Evolutionary conservation across 2,329 filamentous ascomycete genomes (phyloP).

Genomic region (Beauveria varroae): DNA sequence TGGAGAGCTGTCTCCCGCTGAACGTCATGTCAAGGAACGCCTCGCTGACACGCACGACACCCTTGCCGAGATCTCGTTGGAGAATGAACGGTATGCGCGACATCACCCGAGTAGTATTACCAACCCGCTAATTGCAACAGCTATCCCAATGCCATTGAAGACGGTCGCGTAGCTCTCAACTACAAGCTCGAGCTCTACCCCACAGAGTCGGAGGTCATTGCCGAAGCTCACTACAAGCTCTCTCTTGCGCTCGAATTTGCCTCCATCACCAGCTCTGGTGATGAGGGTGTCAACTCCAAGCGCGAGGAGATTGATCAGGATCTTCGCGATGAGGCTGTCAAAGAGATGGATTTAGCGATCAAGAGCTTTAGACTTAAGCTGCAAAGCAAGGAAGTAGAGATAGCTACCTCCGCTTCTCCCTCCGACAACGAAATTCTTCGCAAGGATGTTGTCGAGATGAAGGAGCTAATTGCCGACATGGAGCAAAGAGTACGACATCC

Average conservation of each 20-base stretch:
- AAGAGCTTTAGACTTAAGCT: slow-evolving; percentile 64
- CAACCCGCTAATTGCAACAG: slow-evolving; percentile 26
- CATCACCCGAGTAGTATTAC: neutral
- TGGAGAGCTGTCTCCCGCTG: slow-evolving; percentile 31
- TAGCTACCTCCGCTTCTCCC: slow-evolving; percentile 54
- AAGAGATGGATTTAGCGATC: slow-evolving; percentile 67
- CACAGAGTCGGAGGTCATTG: slow-evolving; percentile 74
- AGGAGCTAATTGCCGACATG: slow-evolving; percentile 73
- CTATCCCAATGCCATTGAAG: slow-evolving; percentile 79
- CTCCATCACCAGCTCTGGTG: slow-evolving; percentile 59
- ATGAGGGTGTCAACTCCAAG: slow-evolving; percentile 37
- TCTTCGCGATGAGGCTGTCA: slow-evolving; percentile 62
- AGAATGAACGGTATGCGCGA: slow-evolving; percentile 66
- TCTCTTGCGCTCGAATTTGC: slow-evolving; percentile 92
- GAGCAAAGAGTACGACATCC: slow-evolving; percentile 55
- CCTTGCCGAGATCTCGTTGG: slow-evolving; percentile 91
- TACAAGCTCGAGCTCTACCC: slow-evolving; percentile 75
- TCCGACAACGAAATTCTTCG: slow-evolving; percentile 60
- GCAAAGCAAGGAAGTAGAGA: slow-evolving; percentile 58
- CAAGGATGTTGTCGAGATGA: slow-evolving; percentile 61
- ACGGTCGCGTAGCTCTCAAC: slow-evolving; percentile 68
- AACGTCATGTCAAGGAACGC: slow-evolving; percentile 67
- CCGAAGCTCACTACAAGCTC: slow-evolving; percentile 94
- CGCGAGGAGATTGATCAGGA: slow-evolving; percentile 55
- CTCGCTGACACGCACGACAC: slow-evolving; percentile 90